phyloP scores from a whole-genome alignment of 179 eudicot genomes.

The Silene coronaria region DNA sequence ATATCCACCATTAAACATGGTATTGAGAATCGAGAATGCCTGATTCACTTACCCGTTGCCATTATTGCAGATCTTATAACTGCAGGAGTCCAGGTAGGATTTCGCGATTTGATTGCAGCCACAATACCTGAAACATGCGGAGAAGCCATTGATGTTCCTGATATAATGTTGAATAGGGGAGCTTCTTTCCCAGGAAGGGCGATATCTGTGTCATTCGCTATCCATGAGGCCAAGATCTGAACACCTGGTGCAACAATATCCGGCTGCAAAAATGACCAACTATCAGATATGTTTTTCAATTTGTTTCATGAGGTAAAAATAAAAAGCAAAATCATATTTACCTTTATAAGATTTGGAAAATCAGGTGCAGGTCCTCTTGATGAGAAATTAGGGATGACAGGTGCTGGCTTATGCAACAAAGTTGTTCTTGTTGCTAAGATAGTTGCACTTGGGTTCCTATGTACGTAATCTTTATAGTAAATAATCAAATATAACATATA shows the following conservation, averaged over 20 bases:
- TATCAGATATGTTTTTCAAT: not conserved
- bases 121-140: not conserved
- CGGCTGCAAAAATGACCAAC: not conserved
- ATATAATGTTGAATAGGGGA: not conserved
- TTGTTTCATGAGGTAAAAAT: not conserved
- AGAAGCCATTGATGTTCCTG: constrained; percentile 4
- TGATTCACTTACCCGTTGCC: not conserved
- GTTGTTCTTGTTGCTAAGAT: not conserved
- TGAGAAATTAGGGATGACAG: not conserved
- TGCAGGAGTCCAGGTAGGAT: not conserved
- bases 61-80: not conserved
- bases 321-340: not conserved
- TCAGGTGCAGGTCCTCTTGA: not conserved
- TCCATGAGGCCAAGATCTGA: not conserved
- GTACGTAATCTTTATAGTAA: not conserved
- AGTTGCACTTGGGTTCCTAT: not conserved
- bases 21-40: not conserved
- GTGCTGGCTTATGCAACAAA: not conserved
- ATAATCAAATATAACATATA: not conserved
- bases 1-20: not conserved
- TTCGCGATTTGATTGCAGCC: not conserved
- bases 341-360: not conserved
- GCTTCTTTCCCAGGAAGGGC: not conserved
- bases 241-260: not conserved
- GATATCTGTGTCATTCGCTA: not conserved